phyloP scores from a whole-genome alignment of 2,329 filamentous ascomycete genomes.

The Lachnum nothofagi region DNA sequence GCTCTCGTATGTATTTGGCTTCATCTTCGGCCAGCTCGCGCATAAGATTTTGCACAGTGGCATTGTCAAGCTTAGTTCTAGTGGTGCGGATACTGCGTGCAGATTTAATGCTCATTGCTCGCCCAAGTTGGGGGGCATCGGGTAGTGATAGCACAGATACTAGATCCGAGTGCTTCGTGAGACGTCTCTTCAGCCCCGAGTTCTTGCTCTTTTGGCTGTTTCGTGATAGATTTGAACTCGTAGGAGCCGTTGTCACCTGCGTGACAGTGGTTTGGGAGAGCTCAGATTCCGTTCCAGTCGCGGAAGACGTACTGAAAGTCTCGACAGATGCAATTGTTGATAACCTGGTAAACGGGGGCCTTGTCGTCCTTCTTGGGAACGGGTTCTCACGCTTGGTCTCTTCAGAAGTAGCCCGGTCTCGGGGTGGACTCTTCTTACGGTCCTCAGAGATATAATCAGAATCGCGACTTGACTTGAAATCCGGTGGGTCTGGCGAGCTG shows the following conservation, averaged over 20 bases:
- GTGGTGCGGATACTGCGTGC: conserved; percentile 73
- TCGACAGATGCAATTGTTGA: conserved; percentile 29
- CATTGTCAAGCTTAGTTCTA: conserved; percentile 59
- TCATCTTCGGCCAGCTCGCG: conserved; percentile 79
- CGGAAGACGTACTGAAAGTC: conserved; percentile 15
- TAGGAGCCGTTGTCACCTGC: conserved; percentile 30
- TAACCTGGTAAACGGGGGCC: conserved; percentile 24
- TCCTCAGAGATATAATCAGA: conserved; percentile 12
- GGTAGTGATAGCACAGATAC: conserved; percentile 84
- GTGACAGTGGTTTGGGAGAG: conserved; percentile 39
- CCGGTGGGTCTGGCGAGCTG: conserved; percentile 3
- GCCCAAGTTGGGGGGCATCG: conserved; percentile 49
- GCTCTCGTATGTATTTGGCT: conserved; percentile 78
- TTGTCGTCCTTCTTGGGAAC: conserved; percentile 14
- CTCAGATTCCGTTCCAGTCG: conserved; percentile 22
- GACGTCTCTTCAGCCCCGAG: conserved; percentile 49
- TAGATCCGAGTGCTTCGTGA: conserved; percentile 89
- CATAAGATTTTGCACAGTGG: conserved; percentile 71
- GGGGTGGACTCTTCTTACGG: conserved; percentile 8
- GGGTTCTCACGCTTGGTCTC: conserved; percentile 14
- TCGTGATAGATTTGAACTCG: conserved; percentile 27
- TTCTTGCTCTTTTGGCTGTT: conserved; percentile 33
- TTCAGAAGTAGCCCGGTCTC: conserved; percentile 12
- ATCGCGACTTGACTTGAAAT: conserved; percentile 7
- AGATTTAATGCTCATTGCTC: conserved; percentile 66